A percentile compares a stretch with the other conserved stretches of the same genome.
Evolutionary conservation across 2,329 filamentous ascomycete species (phyloP).

Genomic region (Colletotrichum musicola): DNA sequence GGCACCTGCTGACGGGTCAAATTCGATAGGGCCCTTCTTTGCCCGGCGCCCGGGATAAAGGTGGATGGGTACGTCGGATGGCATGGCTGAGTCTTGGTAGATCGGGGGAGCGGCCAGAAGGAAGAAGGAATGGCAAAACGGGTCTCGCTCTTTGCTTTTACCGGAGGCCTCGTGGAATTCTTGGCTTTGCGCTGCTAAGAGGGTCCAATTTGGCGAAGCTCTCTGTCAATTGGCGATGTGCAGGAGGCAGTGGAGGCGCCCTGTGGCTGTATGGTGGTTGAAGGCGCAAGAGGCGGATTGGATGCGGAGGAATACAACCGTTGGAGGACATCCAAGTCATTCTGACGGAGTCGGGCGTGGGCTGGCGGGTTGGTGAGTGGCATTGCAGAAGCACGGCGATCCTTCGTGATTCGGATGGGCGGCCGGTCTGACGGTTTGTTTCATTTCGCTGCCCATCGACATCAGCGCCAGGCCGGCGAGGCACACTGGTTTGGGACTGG

Average conservation of each 20-base stretch:
- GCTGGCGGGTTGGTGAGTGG: constrained; percentile 4
- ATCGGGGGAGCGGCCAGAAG: neutral
- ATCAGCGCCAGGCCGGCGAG: neutral
- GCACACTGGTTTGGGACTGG: too few species aligned
- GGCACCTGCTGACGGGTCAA: neutral
- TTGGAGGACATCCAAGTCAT: neutral
- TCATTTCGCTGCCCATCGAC: constrained; percentile 7
- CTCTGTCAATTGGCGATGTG: constrained; percentile 5
- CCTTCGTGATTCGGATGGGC: constrained; percentile 11
- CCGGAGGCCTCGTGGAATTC: constrained; percentile 36
- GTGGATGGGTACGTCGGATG: constrained; percentile 10
- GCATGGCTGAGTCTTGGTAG: constrained; percentile 24
- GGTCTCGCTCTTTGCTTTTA: constrained; percentile 2
- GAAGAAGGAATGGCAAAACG: neutral
- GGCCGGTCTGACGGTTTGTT: constrained; percentile 4
- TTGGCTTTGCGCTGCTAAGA: constrained; percentile 25
- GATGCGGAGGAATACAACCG: neutral
- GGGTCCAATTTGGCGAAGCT: neutral
- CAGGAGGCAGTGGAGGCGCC: neutral
- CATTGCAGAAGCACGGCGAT: constrained; percentile 29
- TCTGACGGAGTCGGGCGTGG: neutral
- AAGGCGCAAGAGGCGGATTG: too few species aligned
- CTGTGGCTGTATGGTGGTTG: neutral
- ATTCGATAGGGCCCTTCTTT: neutral
- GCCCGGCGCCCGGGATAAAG: neutral